Conservation (phyloP, 805 yeast genomes). For the Tetrapisispora phaffii region DNA sequence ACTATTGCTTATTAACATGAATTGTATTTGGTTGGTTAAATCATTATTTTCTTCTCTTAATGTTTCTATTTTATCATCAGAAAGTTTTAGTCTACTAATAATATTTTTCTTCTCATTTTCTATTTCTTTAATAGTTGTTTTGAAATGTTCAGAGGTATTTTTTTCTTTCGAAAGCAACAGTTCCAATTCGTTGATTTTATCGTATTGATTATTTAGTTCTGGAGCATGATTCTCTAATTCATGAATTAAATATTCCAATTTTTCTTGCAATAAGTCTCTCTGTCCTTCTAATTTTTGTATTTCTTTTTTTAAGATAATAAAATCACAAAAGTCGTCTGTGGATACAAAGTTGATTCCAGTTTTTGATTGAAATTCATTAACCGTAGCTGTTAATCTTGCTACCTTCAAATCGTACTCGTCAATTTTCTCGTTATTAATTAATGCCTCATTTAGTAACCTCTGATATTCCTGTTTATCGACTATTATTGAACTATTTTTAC, state of each 20-base stretch:
- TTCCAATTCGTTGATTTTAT: background rate
- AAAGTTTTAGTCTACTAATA: conserved; percentile 12
- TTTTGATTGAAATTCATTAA: conserved; percentile 33
- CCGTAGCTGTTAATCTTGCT: conserved; percentile 34
- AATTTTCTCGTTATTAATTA: conserved; percentile 23
- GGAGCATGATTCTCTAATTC: conserved; percentile 78
- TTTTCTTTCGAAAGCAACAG: background rate
- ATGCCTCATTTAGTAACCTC: conserved; percentile 23
- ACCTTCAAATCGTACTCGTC: conserved; percentile 26
- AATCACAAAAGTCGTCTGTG: conserved; percentile 44
- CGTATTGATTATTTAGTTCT: background rate
- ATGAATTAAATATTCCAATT: conserved; percentile 55
- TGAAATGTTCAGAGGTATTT: background rate
- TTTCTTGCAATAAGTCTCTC: conserved; percentile 56
- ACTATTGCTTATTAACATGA: conserved; percentile 55
- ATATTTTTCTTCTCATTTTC: conserved; percentile 11
- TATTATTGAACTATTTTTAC: conserved; percentile 2
- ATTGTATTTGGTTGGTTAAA: conserved; percentile 69
- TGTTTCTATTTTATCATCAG: conserved; percentile 30
- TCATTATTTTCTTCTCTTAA: conserved; percentile 52
- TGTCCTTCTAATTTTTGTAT: conserved; percentile 56
- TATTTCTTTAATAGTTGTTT: conserved; percentile 24
- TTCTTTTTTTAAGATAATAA: conserved; percentile 52
- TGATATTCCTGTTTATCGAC: background rate
- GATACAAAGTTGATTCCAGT: background rate